phyloP scores from a whole-genome alignment of 768 basidiomycete genomes.

The Rossbeevera mucosa region DNA sequence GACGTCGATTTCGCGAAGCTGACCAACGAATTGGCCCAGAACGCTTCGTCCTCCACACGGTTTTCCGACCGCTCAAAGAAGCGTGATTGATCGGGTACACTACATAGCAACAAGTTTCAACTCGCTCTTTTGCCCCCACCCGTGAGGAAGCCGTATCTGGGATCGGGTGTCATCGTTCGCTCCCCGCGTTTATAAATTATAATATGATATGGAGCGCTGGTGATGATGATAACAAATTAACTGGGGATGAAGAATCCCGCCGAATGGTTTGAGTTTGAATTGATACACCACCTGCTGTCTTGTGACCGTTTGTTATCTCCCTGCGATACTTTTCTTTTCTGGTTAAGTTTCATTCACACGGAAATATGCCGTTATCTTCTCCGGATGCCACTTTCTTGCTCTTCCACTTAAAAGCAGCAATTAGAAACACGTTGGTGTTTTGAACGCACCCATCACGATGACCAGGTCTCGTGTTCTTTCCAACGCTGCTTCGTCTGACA shows the following conservation, averaged over 20 bases:
- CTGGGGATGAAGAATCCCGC: neutral
- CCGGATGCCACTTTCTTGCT: neutral
- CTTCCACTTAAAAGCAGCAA: slow-evolving; percentile 7
- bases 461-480: neutral
- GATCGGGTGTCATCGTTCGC: neutral
- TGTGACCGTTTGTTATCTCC: slow-evolving; percentile 12
- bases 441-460: neutral
- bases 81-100: slow-evolving; percentile 17
- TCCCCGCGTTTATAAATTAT: neutral
- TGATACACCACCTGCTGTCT: neutral
- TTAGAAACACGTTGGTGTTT: neutral
- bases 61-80: slow-evolving; percentile 27
- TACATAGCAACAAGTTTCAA: neutral
- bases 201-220: neutral
- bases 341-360: slow-evolving; percentile 10
- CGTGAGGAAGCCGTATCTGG: neutral
- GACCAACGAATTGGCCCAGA: slow-evolving; percentile 20
- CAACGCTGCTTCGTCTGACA: slow-evolving; percentile 9
- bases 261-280: neutral
- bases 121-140: neutral
- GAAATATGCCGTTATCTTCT: neutral
- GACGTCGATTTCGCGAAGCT: slow-evolving; percentile 29
- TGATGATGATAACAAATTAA: neutral
- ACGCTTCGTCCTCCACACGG: slow-evolving; percentile 18
- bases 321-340: neutral